These are phyloP conservation scores for Coprinellus micaceus DNA, from an alignment of 768 basidiomycete genomes.

Conservation along the genomic window DNA sequence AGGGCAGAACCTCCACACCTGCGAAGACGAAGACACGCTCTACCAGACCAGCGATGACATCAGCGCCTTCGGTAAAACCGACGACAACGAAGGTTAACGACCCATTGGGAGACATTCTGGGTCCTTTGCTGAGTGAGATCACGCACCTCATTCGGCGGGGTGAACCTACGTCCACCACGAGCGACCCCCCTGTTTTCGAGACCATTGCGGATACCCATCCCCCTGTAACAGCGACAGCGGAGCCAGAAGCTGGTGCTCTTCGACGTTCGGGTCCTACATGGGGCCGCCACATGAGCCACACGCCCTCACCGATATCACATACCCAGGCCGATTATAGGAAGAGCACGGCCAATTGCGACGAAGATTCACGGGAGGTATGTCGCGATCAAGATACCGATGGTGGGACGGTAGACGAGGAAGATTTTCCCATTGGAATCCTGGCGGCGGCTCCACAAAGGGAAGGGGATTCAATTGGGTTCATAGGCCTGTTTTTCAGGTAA, in stretches of 20 bases:
- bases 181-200: neutral
- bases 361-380: no score
- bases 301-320: neutral
- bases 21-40: neutral
- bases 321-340: neutral
- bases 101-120: conserved; percentile 11
- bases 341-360: no score
- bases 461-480: conserved; percentile 32
- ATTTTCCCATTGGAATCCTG: neutral
- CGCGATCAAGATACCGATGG: neutral
- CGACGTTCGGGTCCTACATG: no score
- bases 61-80: conserved; percentile 3
- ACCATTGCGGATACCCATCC: no score
- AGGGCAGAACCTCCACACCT: conserved; percentile 7
- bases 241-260: no score
- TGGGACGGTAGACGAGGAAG: neutral
- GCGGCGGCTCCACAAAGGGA: neutral
- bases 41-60: conserved; percentile 5
- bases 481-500: conserved; percentile 78
- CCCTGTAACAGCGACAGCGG: no score
- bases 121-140: conserved; percentile 9
- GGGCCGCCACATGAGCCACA: neutral
- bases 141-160: neutral
- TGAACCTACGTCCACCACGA: neutral
- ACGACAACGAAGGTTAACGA: conserved; percentile 1